Base-by-base conservation (phyloP, 345 rosid species). In the Bruguiera gymnorhiza region DNA sequence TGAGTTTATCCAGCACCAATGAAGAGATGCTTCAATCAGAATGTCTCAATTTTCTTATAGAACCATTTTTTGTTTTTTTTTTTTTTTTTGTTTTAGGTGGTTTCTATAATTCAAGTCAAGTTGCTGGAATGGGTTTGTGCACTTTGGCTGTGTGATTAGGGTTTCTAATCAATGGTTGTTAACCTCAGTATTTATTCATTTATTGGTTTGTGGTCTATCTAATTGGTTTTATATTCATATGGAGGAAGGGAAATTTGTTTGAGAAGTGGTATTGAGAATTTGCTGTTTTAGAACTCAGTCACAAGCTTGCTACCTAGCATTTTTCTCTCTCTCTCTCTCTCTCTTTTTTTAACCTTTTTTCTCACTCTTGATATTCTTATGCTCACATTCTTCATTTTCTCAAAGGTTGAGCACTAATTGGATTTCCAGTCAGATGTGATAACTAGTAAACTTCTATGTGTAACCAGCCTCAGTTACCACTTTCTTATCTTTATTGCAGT, bases 401-500 rank as follows among this genome's bases (percentile, higher is more conserved):
- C 8, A 32, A 32, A 6, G 6, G 6, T 32, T 32, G 36, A 32
- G 36, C 8, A 32, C 36, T 32, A 6, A 32, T 32, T 32, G 6
- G 36, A 32, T 32, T 32, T 32, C 36, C 6, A 6, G 6, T 32
- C 8, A 6, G 36, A 32, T 32, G 36, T 32, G 36, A 32, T 32
- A 32, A 32, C 36, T 6, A 6, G 58, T 32, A 59, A 59, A 61
- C 19, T 56, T 27, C 7, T 27, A 65, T 54, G 23, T 34, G 39
- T 68, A 55, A 7, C 36, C 64, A 21, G 56, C 24, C 29, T 21
- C 2, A 16, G 10, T 20, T 23, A 34, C 15, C 3, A 31, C 65
- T 71, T 53, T 31, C 23, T 26, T 65, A 9, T 53, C 20, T 65
- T 9, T 27, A 16, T 60, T 78, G 75, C 82, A 90, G 96, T 90